Base-by-base conservation (phyloP, 176 grass and related monocot genomes). In the Oryza meyeriana region DNA sequence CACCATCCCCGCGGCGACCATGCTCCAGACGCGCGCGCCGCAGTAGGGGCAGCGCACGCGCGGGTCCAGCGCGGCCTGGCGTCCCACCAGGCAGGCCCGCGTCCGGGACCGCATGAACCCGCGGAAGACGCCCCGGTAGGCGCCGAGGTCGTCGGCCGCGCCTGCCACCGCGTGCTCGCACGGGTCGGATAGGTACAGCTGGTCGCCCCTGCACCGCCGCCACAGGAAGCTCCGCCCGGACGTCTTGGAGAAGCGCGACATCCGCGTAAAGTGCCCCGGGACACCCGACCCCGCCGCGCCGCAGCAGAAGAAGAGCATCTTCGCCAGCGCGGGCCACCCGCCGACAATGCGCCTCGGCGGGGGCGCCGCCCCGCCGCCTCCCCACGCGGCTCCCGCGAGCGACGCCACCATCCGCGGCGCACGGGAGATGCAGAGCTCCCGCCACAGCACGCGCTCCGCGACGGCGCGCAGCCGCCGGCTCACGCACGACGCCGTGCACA, bases 181-280 rank as follows among this genome's bases (percentile, higher is more conserved):
- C 30, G 90, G 92, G 83, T 98, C 95, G 16, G 88, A 91, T 40
- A 98, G 68, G 93, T 93, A 93, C 1, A 94, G 86, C 61, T 88
- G 34, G 85, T 94, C 90, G 2, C 84, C 86, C 67, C 84, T 75
- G 86, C 92, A 98, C 5, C 90, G 79, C 29, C 90, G 83, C 55
- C 79, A 18, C 64, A 94, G 90, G 87, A 98, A 98, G 88, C 88
- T 91, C 38, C 87, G 79, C 0, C 95, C 95, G 12, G 92, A 93
- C 4, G 95, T 94, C 86, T 94, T 98, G 38, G 92, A 98, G 89
- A 98, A 98, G 25, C 92, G 90, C 6, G 92, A 89, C 14, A 72
- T 78, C 8, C 47, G 41, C 12, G 84, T 84, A 61, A 88, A 87
- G 89, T 94, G 95, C 14, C 90, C 90, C 10, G 66, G 61, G 3